Percentiles rank a stretch among this genome's conserved stretches.
phyloP scores from a whole-genome alignment of 2,329 filamentous ascomycete genomes.

The Botryotinia globosa region DNA sequence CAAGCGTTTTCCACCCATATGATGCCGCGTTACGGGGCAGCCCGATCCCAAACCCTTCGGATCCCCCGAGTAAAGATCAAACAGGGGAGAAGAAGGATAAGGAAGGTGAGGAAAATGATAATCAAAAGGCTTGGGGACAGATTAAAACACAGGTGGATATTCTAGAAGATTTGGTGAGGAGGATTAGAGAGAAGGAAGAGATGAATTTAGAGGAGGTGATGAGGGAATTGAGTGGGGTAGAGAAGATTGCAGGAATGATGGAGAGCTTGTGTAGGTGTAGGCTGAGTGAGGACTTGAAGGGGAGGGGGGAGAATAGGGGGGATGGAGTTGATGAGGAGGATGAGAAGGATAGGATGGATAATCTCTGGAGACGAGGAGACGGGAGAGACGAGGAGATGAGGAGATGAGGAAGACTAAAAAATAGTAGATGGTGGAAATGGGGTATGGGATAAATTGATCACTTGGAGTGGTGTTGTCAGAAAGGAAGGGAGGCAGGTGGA shows the following conservation, averaged over 20 bases:
- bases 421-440: not conserved
- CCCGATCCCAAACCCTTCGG: fast-evolving
- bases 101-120: fast-evolving
- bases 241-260: not conserved
- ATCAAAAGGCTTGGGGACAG: not conserved
- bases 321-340: no score
- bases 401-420: no score
- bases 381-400: no score
- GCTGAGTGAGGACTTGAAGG: not conserved
- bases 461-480: not conserved
- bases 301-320: no score
- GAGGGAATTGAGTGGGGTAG: not conserved
- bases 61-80: not conserved
- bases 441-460: not conserved
- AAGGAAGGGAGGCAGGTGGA: not conserved
- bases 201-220: not conserved
- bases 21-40: not conserved
- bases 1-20: not conserved
- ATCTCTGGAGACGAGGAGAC: no score
- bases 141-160: not conserved
- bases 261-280: not conserved
- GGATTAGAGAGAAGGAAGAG: not conserved
- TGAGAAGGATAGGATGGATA: no score
- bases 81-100: not conserved
- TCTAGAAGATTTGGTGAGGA: fast-evolving